Conservation (phyloP, 208 protist genomes). For the Acanthamoeba lenticulata region DNA sequence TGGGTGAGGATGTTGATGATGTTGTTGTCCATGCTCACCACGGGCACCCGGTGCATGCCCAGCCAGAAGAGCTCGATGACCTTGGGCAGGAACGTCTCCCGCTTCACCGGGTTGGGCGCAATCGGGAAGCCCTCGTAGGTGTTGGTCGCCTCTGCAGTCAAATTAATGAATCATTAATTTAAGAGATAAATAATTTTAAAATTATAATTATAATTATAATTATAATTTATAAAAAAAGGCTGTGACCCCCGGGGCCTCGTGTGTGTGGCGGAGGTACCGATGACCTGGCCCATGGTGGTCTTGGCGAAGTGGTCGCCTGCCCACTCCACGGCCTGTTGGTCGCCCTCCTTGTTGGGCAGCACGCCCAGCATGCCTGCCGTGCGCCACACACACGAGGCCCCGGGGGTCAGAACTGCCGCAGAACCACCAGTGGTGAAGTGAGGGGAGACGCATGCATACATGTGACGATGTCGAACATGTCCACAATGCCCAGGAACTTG, state of each 20-base stretch:
- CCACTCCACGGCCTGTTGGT: not conserved
- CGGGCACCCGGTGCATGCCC: constrained; percentile 26
- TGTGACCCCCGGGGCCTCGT: too few species aligned
- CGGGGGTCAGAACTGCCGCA: too few species aligned
- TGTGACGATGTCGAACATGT: constrained; percentile 65
- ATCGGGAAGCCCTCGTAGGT: constrained; percentile 45
- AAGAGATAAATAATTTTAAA: too few species aligned
- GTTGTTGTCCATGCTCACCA: constrained; percentile 59
- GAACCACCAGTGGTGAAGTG: too few species aligned
- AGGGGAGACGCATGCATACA: not conserved
- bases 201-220: too few species aligned
- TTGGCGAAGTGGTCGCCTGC: constrained; percentile 47
- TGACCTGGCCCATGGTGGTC: constrained; percentile 37
- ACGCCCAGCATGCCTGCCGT: constrained; percentile 61
- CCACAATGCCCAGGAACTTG: constrained; percentile 56
- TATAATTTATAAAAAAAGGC: too few species aligned
- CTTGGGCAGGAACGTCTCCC: constrained; percentile 45
- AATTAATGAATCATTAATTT: not conserved
- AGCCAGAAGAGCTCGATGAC: constrained; percentile 64
- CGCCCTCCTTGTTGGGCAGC: not conserved
- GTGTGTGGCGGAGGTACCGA: constrained; percentile 2
- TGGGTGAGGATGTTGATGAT: constrained; percentile 66
- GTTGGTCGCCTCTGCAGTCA: constrained; percentile 57
- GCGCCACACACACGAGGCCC: not conserved
- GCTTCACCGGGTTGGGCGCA: constrained; percentile 25